Conservation (phyloP, 352 stramenopile species). For the Globisporangium acanthophoron region DNA sequence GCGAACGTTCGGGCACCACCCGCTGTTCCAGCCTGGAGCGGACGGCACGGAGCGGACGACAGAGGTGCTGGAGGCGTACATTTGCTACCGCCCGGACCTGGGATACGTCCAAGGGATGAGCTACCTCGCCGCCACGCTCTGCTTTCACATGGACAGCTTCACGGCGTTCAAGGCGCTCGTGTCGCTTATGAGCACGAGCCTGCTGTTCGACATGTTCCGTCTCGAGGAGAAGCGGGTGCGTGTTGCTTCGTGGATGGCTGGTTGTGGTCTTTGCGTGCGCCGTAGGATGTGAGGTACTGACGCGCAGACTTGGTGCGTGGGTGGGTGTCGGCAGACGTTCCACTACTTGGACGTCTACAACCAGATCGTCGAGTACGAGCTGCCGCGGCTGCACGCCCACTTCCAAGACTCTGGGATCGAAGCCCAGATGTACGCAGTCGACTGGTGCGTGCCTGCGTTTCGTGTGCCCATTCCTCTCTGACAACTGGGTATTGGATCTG, state of each 20-base stretch:
- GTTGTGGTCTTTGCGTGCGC: too few relatives aligned
- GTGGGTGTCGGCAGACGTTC: constrained; percentile 50
- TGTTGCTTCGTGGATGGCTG: constrained; percentile 1
- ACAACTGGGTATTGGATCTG: too few relatives aligned
- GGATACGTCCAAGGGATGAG: constrained; percentile 88
- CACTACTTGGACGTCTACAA: constrained; percentile 81
- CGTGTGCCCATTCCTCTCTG: too few relatives aligned
- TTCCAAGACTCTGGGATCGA: constrained; percentile 76
- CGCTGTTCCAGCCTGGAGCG: constrained; percentile 66
- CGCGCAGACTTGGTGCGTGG: background rate
- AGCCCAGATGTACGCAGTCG: constrained; percentile 82
- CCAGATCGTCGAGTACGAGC: constrained; percentile 72
- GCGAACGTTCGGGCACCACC: constrained; percentile 77
- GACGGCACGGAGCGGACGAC: constrained; percentile 69
- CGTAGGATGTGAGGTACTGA: background rate
- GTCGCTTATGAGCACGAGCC: constrained; percentile 73
- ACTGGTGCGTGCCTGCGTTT: constrained; percentile 44
- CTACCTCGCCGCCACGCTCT: constrained; percentile 78
- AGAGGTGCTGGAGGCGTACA: constrained; percentile 82
- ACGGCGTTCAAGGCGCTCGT: constrained; percentile 82
- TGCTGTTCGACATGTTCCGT: constrained; percentile 88
- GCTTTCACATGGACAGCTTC: constrained; percentile 87
- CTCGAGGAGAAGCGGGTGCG: constrained; percentile 71
- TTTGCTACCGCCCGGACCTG: constrained; percentile 80
- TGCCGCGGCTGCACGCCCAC: constrained; percentile 52